Base-by-base conservation (phyloP, 2,329 filamentous ascomycete genomes). In the Penicillium verrucosum region DNA sequence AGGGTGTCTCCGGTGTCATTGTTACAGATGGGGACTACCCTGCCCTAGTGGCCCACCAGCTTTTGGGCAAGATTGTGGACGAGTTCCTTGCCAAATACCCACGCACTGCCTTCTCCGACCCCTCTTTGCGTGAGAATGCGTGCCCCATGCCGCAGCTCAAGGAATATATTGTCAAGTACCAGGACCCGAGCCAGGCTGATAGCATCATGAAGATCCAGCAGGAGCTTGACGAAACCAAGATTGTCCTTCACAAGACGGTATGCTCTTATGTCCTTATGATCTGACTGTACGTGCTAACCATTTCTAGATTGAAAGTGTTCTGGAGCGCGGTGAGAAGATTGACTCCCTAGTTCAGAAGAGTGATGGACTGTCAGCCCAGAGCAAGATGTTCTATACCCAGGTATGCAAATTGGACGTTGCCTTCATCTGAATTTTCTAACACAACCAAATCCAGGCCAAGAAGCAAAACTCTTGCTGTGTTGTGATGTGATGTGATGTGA, bases 141-240 rank as follows among this genome's bases (percentile, higher is more conserved):
- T 77, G 90, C 51, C 70, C 80, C 21, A 88, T 92, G 72, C 89
- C 89, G 42, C 83, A 88, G 71, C 82, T 97, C 54, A 87, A 90
- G 73, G 88, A 91, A 41, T 96, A 96, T 76, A 82, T 89, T 49
- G 71, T 76, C 40, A 86, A 88, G 65, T 96, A 92, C 78, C 90
- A 96, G 79, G 89, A 97, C 74, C 92, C 93, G 12, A 81, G 87
- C 70, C 84, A 95, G 77, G 92, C 91, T 64, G 92, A 96, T 78
- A 93, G 88, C 76, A 95, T 97, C 72, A 85, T 91, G 81, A 92
- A 91, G 82, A 97, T 99, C 68, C 93, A 97, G 77, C 89, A 91
- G 78, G 92, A 99, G 79, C 82, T 99, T 60, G 92, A 97, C 71
- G 92, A 97, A 82, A 97, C 93, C 59, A 97, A 97, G 84, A 92